Percentiles rank a stretch among this genome's conserved stretches.
These are phyloP conservation scores for Talaromyces islandicus DNA, from an alignment of 2,329 filamentous ascomycete species.

Conservation along the genomic window DNA sequence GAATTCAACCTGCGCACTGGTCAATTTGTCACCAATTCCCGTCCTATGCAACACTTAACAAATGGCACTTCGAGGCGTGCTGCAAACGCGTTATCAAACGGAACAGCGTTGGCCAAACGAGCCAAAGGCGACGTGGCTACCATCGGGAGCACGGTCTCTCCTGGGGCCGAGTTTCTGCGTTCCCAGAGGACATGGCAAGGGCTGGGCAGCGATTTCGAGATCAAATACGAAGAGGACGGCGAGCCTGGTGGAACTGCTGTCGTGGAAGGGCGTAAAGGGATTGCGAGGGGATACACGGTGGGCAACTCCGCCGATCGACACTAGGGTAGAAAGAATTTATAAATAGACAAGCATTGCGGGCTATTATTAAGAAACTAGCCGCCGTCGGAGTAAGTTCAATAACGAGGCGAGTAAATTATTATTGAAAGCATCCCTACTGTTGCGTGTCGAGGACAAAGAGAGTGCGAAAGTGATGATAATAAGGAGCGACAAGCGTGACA, in stretches of 20 bases:
- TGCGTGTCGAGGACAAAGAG: neutral
- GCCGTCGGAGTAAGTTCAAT: neutral
- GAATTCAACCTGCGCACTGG: slow-evolving; percentile 91
- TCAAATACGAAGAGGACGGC: slow-evolving; percentile 54
- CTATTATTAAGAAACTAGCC: neutral
- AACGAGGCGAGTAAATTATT: neutral
- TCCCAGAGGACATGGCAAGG: slow-evolving; percentile 86
- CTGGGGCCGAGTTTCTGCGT: slow-evolving; percentile 79
- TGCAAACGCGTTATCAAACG: slow-evolving; percentile 14
- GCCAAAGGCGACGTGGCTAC: slow-evolving; percentile 67
- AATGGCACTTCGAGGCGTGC: slow-evolving; percentile 18
- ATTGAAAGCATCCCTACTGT: neutral
- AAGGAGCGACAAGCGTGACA: neutral
- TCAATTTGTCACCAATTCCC: slow-evolving; percentile 69
- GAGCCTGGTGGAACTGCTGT: slow-evolving; percentile 56
- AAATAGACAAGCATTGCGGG: neutral
- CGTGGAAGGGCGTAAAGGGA: slow-evolving; percentile 79
- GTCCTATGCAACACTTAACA: slow-evolving; percentile 37
- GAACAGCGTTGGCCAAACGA: slow-evolving; percentile 56
- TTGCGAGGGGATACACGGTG: slow-evolving; percentile 82
- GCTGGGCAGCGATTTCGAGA: slow-evolving; percentile 75
- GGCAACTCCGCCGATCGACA: slow-evolving; percentile 49
- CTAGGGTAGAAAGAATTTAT: slow-evolving; percentile 1
- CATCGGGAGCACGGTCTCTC: slow-evolving; percentile 81
- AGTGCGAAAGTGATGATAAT: no score